Percentiles rank a stretch among this genome's conserved stretches.
Conservation (phyloP, 345 rosid genomes). For the Eucalyptus cloeziana region DNA sequence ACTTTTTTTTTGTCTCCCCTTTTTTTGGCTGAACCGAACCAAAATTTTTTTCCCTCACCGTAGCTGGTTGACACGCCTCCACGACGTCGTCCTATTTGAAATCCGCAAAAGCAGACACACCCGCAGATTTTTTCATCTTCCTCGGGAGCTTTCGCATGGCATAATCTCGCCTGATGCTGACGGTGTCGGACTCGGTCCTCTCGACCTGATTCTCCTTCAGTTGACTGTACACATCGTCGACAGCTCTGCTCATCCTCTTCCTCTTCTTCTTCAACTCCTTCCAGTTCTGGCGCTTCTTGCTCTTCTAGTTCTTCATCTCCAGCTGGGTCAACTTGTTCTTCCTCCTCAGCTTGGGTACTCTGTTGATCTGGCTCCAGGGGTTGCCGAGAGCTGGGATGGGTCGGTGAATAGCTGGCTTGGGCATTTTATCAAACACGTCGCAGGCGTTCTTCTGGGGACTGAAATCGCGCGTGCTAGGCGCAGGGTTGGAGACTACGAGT, state of each 20-base stretch:
- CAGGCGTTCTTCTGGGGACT: conserved; percentile 39
- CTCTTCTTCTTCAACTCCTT: conserved; percentile 1
- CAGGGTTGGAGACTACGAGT: background rate
- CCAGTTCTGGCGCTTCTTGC: background rate
- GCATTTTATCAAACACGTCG: background rate
- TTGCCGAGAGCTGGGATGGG: background rate
- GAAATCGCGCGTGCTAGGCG: conserved; percentile 39
- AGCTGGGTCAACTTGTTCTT: background rate
- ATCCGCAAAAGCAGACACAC: conserved; percentile 46
- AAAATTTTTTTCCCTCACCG: background rate
- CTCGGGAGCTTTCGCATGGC: conserved; percentile 36
- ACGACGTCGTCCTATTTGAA: conserved; percentile 42
- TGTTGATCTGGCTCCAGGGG: background rate
- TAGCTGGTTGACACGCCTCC: conserved; percentile 6
- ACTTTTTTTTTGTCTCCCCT: no score
- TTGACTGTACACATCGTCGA: conserved; percentile 48
- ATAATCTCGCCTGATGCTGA: conserved; percentile 37
- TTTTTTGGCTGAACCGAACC: no score
- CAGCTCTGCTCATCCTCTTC: conserved; percentile 17
- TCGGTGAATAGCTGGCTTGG: conserved; percentile 7
- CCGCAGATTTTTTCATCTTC: conserved; percentile 84
- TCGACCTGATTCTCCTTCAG: conserved; percentile 11
- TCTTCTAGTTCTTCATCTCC: background rate
- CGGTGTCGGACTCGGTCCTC: conserved; percentile 47
- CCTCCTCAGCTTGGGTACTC: background rate